Evolutionary conservation across 257 asterid species (phyloP), one percentile per base, ranked within the genome.

Genomic region (Solanum sejunctum): DNA sequence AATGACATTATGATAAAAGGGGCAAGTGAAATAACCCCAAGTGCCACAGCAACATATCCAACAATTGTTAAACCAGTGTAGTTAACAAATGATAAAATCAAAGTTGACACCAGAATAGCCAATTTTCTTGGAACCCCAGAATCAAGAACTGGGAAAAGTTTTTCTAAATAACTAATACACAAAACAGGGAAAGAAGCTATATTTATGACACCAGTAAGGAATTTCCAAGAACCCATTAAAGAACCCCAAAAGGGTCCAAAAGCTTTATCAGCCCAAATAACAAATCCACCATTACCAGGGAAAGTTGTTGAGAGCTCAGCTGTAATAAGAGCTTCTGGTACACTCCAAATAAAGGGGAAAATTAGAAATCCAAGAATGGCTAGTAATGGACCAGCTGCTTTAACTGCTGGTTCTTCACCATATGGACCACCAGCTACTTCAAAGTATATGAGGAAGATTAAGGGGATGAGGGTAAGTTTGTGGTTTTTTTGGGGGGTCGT

Each of bases 361-460:
- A 95, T 90, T n/a, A 91, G 87, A 84, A 94, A 95, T 0, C 98
- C 98, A 45, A 95, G 91, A 82, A 95, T 92, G 75, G 98, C 98
- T 66, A 92, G 55, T 18, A 95, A 88, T 0, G 97, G 97, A 3
- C 98, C 98, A 17, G 97, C 97, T 28, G 98, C 97, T 85, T 93
- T 54, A 18, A 93, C 97, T 10, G 97, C 93, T 9, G 98, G 98
- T 89, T 95, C 98, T 73, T 95, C 98, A 17, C 98, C 98, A 81
- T 92, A 93, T 2, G 98, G 98, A 3, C 98, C 98, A 16, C 98
- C 98, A 57, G 98, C 96, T 71, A 94, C 98, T 84, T 94, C 97
- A 84, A 93, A 95, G 86, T 93, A 95, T 86, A 95, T 92, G 85
- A 94, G 96, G 91, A 92, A 93, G 88, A 95, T 89, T 73, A 95